Evolutionary conservation across 73 alveolate genomes (phyloP).

Genomic region (Uronychia setigera): DNA sequence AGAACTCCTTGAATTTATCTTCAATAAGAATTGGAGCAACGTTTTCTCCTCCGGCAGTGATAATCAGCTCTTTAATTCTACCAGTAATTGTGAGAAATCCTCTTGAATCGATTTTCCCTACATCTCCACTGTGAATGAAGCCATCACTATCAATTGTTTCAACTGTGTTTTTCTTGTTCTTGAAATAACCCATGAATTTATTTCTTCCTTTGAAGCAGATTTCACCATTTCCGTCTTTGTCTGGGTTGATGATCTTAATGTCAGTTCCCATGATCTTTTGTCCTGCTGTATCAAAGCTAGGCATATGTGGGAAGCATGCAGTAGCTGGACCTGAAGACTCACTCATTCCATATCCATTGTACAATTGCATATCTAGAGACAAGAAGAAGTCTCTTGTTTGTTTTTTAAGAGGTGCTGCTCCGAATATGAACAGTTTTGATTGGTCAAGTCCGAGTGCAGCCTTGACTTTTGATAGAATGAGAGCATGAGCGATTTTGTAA

Average conservation of each 20-base stretch:
- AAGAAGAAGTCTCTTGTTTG: conserved; percentile 68
- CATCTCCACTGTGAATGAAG: conserved; percentile 96
- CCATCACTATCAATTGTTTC: conserved; percentile 91
- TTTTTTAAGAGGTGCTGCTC: conserved; percentile 83
- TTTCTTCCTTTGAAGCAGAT: conserved; percentile 94
- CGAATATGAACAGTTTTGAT: conserved; percentile 55
- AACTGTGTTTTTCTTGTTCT: conserved; percentile 84
- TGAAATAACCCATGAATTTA: conserved; percentile 94
- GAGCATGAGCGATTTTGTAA: conserved; percentile 65
- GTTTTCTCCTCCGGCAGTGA: conserved; percentile 98
- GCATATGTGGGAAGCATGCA: conserved; percentile 26
- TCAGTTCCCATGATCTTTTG: conserved; percentile 60
- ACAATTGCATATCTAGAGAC: conserved; percentile 63
- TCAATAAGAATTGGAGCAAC: conserved; percentile 95
- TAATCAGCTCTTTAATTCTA: conserved; percentile 92
- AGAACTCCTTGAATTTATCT: conserved; percentile 75
- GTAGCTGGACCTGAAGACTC: conserved; percentile 78
- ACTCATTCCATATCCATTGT: conserved; percentile 68
- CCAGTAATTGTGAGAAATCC: conserved; percentile 92
- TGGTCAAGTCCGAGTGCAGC: conserved; percentile 77
- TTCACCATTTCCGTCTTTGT: conserved; percentile 93
- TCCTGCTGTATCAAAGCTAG: conserved; percentile 65
- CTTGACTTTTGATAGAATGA: conserved; percentile 67
- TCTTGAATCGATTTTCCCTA: conserved; percentile 83
- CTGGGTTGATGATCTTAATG: conserved; percentile 60